A percentile compares a stretch with the other conserved stretches of the same genome.
phyloP scores from a whole-genome alignment of 1,284 basidiomycete species.

The Peniophora sp. region DNA sequence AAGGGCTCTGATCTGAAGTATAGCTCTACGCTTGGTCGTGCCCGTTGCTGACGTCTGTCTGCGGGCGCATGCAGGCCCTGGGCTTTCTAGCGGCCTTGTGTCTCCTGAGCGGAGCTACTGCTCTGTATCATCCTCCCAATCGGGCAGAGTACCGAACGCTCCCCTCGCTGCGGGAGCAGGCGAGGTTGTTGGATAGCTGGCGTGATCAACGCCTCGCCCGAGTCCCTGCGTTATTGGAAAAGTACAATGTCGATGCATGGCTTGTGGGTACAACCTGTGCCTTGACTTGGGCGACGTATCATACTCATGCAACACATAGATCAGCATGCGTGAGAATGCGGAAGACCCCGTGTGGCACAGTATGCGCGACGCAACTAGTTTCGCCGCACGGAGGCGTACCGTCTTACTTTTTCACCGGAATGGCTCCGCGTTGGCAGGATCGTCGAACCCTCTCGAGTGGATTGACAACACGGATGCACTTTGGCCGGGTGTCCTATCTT shows the following conservation, averaged over 20 bases:
- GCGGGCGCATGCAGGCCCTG: no score
- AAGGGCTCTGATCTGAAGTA: no score
- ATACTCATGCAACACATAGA: slow-evolving; percentile 18
- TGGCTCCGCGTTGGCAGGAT: slow-evolving; percentile 23
- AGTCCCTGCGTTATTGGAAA: slow-evolving; percentile 34
- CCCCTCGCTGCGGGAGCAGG: slow-evolving; percentile 37
- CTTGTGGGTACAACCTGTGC: slow-evolving; percentile 23
- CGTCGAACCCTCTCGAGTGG: slow-evolving; percentile 37
- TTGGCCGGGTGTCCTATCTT: slow-evolving; percentile 33
- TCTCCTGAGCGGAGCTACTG: slow-evolving; percentile 1
- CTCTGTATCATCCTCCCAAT: slow-evolving; percentile 25
- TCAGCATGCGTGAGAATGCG: slow-evolving; percentile 43
- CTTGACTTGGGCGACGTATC: not conserved
- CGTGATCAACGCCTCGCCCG: slow-evolving; percentile 30
- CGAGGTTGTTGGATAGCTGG: slow-evolving; percentile 36
- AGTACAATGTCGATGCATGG: slow-evolving; percentile 37
- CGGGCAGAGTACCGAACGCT: slow-evolving; percentile 30
- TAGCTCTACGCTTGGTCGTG: no score
- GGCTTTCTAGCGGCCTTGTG: no score
- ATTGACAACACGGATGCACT: slow-evolving; percentile 44
- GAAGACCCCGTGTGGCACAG: slow-evolving; percentile 49
- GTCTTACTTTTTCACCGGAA: slow-evolving; percentile 42
- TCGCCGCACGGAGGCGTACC: slow-evolving; percentile 41
- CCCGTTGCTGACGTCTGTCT: no score
- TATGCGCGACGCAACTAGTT: slow-evolving; percentile 40